These are phyloP conservation scores for Collybiopsis confluens DNA, from an alignment of 768 basidiomycete genomes.

Conservation along the genomic window DNA sequence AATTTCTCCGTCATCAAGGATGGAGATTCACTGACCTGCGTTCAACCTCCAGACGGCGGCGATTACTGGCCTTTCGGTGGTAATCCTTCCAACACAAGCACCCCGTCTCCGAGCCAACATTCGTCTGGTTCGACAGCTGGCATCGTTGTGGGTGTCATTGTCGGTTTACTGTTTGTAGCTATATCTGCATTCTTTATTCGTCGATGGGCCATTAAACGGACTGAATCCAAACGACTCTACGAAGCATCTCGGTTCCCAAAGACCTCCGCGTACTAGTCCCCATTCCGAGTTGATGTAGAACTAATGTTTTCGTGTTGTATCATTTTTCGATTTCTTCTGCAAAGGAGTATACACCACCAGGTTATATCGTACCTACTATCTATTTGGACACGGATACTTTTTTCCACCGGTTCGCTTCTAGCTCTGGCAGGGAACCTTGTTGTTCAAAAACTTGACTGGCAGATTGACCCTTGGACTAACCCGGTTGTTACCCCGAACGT, in stretches of 20 bases:
- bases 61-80: constrained; percentile 70
- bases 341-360: no score
- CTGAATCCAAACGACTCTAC: constrained; percentile 14
- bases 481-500: no score
- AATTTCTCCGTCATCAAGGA: constrained; percentile 49
- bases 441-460: no score
- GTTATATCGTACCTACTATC: no score
- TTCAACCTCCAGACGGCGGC: constrained; percentile 62
- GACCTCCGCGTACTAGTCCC: neutral
- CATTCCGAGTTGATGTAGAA: no score
- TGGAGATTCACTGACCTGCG: constrained; percentile 60
- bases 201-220: neutral
- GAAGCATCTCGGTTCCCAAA: constrained; percentile 19
- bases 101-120: constrained; percentile 17
- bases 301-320: neutral
- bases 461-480: no score
- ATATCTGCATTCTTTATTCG: constrained; percentile 34
- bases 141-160: constrained; percentile 48
- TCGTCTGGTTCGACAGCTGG: constrained; percentile 37
- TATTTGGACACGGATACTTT: no score
- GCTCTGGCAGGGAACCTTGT: no score
- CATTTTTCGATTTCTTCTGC: neutral
- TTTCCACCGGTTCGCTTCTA: no score
- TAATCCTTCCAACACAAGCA: constrained; percentile 34
- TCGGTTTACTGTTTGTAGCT: constrained; percentile 39